Base-by-base conservation (phyloP, 2,329 filamentous ascomycete genomes). In the Monosporascus sp. region DNA sequence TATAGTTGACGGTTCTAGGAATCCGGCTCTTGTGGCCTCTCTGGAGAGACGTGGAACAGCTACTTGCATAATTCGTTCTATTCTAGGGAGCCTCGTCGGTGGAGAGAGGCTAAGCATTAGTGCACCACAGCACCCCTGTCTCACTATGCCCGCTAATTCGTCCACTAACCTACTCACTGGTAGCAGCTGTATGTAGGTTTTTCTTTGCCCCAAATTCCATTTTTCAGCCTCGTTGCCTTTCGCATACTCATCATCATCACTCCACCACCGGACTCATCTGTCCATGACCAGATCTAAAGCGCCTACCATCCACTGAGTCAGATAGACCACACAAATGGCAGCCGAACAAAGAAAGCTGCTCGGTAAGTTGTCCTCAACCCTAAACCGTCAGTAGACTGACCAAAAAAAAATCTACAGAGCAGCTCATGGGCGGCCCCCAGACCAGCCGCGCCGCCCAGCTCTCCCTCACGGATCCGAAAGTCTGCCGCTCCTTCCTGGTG, bases 291-390 rank as follows among this genome's bases (percentile, higher is more conserved):
- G 9, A 5, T 14, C 2, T 35, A 14, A 35, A 14, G 31, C 31
- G 9, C 31, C 31, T 35, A 16, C 22, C 2, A 26, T 3, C 22
- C 22, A 8, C 43, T 19, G 24, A n/a, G 43, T 6, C 31, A 35
- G 11, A 35, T 35, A 35, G 8, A 27, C 22, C 11, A 3, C 40
- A 20, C 19, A 9, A 2, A 96, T 97, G 93, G 93, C 93, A 53
- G 92, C 93, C 61, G 94, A 99, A 85, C 93, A 97, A 76, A 86
- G 94, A 70, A 96, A 96, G 84, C 87, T 97, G 80, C 89, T 99
- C 52, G 84, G 83, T 85, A 75, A 48, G 76, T 65, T 46, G 38
- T 35, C 20, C 26, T 40, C 40, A n/a, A 52, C 16, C 17, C 14
- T 22, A n/a, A 37, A 16, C 31, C 8, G 5, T 20, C 17, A 11